Base-by-base conservation (phyloP, 2,329 filamentous ascomycete genomes). In the Xylariaceae sp. region DNA sequence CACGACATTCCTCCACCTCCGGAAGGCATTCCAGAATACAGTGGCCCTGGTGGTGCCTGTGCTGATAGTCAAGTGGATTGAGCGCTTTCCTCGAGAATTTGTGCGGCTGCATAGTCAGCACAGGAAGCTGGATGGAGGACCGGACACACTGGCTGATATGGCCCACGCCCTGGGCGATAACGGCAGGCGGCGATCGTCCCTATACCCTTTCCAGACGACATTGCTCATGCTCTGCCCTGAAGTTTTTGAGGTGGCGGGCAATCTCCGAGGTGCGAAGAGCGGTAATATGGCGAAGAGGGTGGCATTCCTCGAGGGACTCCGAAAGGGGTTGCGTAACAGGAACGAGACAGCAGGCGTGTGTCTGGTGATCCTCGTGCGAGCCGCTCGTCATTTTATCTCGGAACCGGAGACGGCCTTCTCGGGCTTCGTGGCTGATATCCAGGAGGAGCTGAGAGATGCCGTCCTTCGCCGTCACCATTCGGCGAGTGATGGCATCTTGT, bases 81-180 rank as follows among this genome's bases (percentile, higher is more conserved):
- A 86, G 62, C 78, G 82, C 7, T 81, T 80, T 60, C 84, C 85
- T 1, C 70, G 76, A 37, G 84, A 88, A 67, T 87, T 87, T 65
- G 78, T 86, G 46, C 75, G 79, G 54, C 71, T 87, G 55, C 85
- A 88, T 67, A 76, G 76, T 12, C 74, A 76, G 55, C 80, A 81
- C 59, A 81, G 76, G 63, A 78, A 81, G 63, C 74, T 87, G n/a
- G 84, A 87, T 61, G 81, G 79, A 47, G 81, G 80, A 7, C 79
- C 82, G 4, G 85, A 88, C 64, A 86, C 82, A 0, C 73, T 88
- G 29, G 87, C 87, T 64, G 85, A 88, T 62, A 87, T 87, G 81
- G 78, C 81, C 4, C 78, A 83, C 60, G 81, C 80, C 2, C 76
- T 84, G 31, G 75, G 77, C 37, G 84, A 87, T 64, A 80, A 77